Conservation (phyloP, 805 yeast genomes). For the Myxozyma lipomycoides region DNA sequence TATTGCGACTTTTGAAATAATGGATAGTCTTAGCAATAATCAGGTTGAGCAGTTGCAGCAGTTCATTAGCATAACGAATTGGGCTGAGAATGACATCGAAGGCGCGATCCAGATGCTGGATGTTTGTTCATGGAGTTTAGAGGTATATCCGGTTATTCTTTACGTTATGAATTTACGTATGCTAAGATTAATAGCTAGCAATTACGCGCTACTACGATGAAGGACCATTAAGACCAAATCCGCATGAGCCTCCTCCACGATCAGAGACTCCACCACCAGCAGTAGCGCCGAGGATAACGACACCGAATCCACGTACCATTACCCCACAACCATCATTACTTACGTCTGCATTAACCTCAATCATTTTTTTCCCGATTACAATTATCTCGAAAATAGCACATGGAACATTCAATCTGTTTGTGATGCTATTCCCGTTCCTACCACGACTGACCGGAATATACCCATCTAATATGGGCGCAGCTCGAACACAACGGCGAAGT, state of each 20-base stretch:
- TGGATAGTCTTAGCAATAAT: constrained; percentile 13
- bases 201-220: constrained; percentile 25
- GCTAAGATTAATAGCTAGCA: constrained; percentile 12
- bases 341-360: constrained; percentile 31
- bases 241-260: constrained; percentile 8
- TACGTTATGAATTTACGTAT: no score
- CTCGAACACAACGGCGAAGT: constrained; percentile 37
- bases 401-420: constrained; percentile 12
- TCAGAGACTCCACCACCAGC: constrained; percentile 27
- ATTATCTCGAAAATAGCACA: constrained; percentile 33
- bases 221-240: constrained; percentile 23
- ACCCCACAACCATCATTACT: constrained; percentile 33
- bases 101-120: constrained; percentile 35
- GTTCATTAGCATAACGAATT: constrained; percentile 37
- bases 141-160: constrained; percentile 26
- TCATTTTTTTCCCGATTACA: constrained; percentile 38
- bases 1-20: no score
- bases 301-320: constrained; percentile 27
- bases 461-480: constrained; percentile 41
- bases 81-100: constrained; percentile 32
- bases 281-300: constrained; percentile 31
- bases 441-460: constrained; percentile 39
- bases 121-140: constrained; percentile 42
- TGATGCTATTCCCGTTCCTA: constrained; percentile 39
- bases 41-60: constrained; percentile 30